Evolutionary conservation across 768 basidiomycete genomes (phyloP), one percentile per base, ranked within the genome.

Genomic region (Tricholoma saponaceum): DNA sequence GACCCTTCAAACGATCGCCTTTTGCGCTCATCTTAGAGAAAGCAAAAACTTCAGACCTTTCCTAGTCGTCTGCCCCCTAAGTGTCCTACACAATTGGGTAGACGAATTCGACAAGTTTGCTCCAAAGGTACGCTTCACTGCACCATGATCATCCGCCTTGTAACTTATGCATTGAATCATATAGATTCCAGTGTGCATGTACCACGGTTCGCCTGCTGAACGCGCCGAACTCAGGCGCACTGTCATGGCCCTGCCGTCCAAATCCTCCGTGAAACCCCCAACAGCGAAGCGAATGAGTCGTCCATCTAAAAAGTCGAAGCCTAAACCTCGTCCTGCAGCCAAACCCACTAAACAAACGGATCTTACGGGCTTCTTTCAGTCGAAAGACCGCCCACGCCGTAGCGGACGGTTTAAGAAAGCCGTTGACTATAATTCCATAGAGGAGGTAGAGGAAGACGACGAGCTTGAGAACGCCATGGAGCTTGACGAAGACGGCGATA

Each of bases 1-100:
- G 91, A 99, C 97, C 0, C 79, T 98, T 0, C 97, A 99, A 79
- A 91, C 87, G 0, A 99, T 99, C 44, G 85, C 95, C 0, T 97
- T 98, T 70, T 84, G 92, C 58, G 95, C 95, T 0, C 89, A 95
- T 71, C 79, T 99, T 0, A 86, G 92, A 28, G 87, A 90, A 56
- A 75, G 84, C 55, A 78, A 83, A 4, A 83, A 89, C 47, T 79
- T 78, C 58, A 81, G 83, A 14, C 91, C 92, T 0, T 90, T 95
- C 71, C 80, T 99, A 23, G 73, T 99, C 56, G 93, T 98, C 18
- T 94, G 92, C 60, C 97, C 97, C 0, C 82, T 98, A 1, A 93
- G 92, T 46, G 96, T 98, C 12, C 73, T 98, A 14, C 88, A 95
- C 65, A 96, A 95, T 64, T 98, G 95, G 95, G 73, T 80, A 3